Evolutionary conservation across 2,329 filamentous ascomycete species (phyloP).

Genomic region (Herpotrichia juniperi): DNA sequence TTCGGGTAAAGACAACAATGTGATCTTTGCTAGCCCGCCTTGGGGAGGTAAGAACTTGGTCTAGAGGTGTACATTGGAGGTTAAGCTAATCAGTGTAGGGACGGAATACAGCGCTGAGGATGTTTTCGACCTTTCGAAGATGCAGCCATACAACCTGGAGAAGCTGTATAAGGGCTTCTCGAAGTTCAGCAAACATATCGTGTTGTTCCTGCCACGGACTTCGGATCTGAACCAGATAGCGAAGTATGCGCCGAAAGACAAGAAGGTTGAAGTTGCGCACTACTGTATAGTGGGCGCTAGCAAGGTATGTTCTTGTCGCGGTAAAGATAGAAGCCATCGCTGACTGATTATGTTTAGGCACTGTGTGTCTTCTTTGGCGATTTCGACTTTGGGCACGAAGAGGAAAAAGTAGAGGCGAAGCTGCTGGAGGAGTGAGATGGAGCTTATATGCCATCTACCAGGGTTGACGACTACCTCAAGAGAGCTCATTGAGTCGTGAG

Average conservation of each 20-base stretch:
- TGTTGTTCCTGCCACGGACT: conserved; percentile 79
- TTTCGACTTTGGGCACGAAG: conserved; percentile 47
- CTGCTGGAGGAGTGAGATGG: neutral
- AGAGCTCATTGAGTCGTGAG: too few relatives aligned
- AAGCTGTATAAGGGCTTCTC: conserved; percentile 49
- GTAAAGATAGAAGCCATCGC: neutral
- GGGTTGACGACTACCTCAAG: too few relatives aligned
- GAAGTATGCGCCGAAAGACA: conserved; percentile 35
- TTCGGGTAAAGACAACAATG: conserved; percentile 57
- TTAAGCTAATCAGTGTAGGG: conserved; percentile 47
- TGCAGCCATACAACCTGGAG: conserved; percentile 81
- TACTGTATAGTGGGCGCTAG: conserved; percentile 92
- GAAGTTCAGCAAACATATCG: conserved; percentile 58
- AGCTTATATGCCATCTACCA: too few relatives aligned
- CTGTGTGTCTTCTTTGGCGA: conserved; percentile 65
- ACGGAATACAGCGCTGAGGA: conserved; percentile 68
- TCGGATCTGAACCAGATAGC: conserved; percentile 48
- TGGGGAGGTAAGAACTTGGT: conserved; percentile 67
- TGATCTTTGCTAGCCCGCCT: conserved; percentile 75
- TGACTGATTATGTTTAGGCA: conserved; percentile 44
- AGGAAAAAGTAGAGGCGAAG: neutral
- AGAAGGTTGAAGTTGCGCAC: conserved; percentile 60
- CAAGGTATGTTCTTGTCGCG: conserved; percentile 63
- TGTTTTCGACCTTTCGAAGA: conserved; percentile 81
- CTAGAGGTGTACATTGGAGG: neutral